Evolutionary conservation across 176 grass and related monocot genomes (phyloP).

Genomic region (Bonia amplexicaulis): DNA sequence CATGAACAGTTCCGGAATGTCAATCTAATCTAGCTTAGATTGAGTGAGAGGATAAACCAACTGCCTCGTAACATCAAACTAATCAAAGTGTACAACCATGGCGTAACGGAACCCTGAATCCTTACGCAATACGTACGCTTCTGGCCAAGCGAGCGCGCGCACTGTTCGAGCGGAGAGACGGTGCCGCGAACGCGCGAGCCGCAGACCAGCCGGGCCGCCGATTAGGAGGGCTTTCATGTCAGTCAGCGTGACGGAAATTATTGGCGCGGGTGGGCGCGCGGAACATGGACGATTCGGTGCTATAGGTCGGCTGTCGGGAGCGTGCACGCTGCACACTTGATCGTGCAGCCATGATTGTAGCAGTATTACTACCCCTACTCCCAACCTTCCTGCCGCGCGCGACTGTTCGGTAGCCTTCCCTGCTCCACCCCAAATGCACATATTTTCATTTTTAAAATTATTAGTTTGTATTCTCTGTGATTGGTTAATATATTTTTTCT

Average conservation of each 20-base stretch:
- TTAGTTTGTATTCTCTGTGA: too few species aligned
- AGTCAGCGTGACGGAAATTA: background rate
- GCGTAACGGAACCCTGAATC: background rate
- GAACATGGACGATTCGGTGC: background rate
- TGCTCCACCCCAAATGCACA: background rate
- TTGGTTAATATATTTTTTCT: too few species aligned
- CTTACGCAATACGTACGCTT: background rate
- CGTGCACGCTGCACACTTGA: background rate
- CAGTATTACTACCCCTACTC: background rate
- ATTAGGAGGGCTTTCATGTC: background rate
- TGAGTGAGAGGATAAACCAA: background rate
- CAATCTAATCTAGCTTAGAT: background rate
- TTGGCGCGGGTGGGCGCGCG: background rate
- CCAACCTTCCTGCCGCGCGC: too few species aligned
- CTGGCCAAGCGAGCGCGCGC: background rate
- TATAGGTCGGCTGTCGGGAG: slow-evolving; percentile 1
- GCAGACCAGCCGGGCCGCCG: background rate
- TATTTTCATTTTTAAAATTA: too few species aligned
- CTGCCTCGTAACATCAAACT: background rate
- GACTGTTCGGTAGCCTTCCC: background rate
- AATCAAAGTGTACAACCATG: background rate
- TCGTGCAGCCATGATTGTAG: background rate
- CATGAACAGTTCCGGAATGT: background rate
- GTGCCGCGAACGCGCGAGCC: background rate
- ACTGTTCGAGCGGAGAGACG: background rate